Conservation (phyloP, 2,329 filamentous ascomycete genomes). For the Clarireedia sp. region DNA sequence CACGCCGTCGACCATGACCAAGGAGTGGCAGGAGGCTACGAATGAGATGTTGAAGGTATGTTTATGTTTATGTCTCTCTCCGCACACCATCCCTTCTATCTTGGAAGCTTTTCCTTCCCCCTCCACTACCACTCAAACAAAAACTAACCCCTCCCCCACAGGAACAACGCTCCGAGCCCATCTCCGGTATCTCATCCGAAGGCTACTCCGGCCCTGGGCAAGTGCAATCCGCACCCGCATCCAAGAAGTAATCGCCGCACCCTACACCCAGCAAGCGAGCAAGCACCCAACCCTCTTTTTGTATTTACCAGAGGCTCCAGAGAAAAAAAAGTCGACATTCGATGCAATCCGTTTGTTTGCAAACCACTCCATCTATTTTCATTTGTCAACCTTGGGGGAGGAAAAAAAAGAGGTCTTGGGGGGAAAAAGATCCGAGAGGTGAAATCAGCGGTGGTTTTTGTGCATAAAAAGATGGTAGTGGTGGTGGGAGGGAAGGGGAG, state of each 20-base stretch:
- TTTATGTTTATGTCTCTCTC: conserved; percentile 14
- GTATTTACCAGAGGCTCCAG: too few species aligned
- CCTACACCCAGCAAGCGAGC: too few species aligned
- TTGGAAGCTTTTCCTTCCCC: not conserved
- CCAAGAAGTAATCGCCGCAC: conserved; percentile 22
- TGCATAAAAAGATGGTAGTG: conserved; percentile 4
- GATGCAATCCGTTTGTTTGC: too few species aligned
- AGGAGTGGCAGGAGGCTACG: conserved; percentile 91
- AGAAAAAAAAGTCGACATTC: not conserved
- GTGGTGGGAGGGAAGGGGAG: not conserved
- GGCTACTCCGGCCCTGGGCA: conserved; percentile 71
- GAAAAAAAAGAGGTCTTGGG: not conserved
- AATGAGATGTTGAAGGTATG: conserved; percentile 91
- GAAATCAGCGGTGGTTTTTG: not conserved
- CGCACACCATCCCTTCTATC: not conserved
- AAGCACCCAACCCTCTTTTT: not conserved
- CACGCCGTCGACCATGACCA: conserved; percentile 79
- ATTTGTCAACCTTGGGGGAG: not conserved
- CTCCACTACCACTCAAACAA: too few species aligned
- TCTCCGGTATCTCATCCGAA: conserved; percentile 74
- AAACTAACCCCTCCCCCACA: conserved; percentile 32
- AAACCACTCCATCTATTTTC: not conserved
- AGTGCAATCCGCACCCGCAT: conserved; percentile 48
- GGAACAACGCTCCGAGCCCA: conserved; percentile 77
- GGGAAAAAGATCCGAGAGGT: not conserved